Base-by-base conservation (phyloP, 78 protist genomes). In the Monosiga brevicollis region DNA sequence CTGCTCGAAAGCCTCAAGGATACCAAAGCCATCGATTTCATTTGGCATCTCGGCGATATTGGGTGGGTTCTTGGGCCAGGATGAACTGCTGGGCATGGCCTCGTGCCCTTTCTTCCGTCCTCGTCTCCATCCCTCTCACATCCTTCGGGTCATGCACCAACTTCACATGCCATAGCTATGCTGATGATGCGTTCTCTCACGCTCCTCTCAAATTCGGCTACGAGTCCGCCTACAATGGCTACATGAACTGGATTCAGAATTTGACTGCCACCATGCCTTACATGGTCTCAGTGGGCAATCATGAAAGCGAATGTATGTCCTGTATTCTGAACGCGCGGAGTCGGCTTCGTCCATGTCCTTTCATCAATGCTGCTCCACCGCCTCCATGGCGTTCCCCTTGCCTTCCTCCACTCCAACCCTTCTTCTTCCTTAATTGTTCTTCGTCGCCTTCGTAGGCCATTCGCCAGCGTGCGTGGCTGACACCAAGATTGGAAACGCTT, bases 251-350 rank as follows among this genome's bases (percentile, higher is more conserved):
- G 43, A 22, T 43, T n/a, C 2, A 22, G 42, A 81, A 81, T 34
- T 1, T 22, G 42, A 22, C 74, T 32, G 9, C 74, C 23, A 22
- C 10, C 74, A 11, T 70, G 36, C 36, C 74, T 2, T 26, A 11
- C 74, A 84, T 84, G 80, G 74, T 43, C n/a, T 1, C 39, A n/a
- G 37, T 1, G 35, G 87, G 87, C 76, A 84, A 84, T 54, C 87
- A 84, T 34, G 87, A 84, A 11, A 32, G 10, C 74, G 32, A 11
- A 10, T 70, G 74, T n/a, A n/a, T n/a, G n/a, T n/a, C n/a, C n/a
- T n/a, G n/a, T n/a, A n/a, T n/a, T n/a, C n/a, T n/a, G n/a, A n/a
- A n/a, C n/a, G n/a, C n/a, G n/a, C n/a, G n/a, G n/a, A n/a, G n/a
- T n/a, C n/a, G n/a, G n/a, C n/a, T n/a, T n/a, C n/a, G n/a, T n/a